phyloP scores from a whole-genome alignment of 2,329 filamentous ascomycete species.

The Fonsecaea monophora region DNA sequence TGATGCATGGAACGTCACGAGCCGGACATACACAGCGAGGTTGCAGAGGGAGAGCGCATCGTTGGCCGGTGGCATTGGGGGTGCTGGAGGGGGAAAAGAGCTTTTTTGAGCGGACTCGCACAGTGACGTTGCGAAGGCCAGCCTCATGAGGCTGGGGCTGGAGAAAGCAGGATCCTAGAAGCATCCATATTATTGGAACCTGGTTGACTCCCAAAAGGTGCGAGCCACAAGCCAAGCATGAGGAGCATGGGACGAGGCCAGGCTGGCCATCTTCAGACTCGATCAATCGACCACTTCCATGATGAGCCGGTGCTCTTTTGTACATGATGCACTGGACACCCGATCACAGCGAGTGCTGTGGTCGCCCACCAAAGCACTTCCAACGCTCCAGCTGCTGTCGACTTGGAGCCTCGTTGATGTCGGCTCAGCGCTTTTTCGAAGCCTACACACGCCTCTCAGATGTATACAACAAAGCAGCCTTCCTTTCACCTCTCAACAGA shows the following conservation, averaged over 20 bases:
- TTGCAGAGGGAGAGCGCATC: slow-evolving; percentile 63
- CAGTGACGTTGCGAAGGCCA: not conserved
- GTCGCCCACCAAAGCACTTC: not conserved
- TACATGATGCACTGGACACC: not conserved
- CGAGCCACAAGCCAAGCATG: not conserved
- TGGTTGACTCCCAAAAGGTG: not conserved
- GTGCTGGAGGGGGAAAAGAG: slow-evolving; percentile 28
- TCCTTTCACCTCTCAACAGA: not conserved
- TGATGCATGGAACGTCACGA: slow-evolving; percentile 77
- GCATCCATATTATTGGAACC: not conserved
- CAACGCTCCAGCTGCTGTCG: not conserved
- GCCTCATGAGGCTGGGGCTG: not conserved
- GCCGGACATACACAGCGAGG: slow-evolving; percentile 69
- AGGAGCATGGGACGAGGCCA: not conserved
- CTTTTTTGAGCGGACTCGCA: slow-evolving; percentile 24
- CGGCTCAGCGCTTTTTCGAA: not conserved
- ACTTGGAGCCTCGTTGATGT: not conserved
- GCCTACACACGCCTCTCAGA: not conserved
- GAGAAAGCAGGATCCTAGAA: not conserved
- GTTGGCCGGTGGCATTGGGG: slow-evolving; percentile 1
- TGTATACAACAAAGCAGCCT: not conserved
- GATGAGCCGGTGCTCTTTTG: not conserved
- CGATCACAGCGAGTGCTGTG: not conserved
- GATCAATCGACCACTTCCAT: not conserved
- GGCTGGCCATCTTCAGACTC: not conserved